A percentile compares a stretch with the other conserved stretches of the same genome.
These are phyloP conservation scores for Tolypocladium sp. DNA, from an alignment of 2,329 filamentous ascomycete genomes.

Conservation along the genomic window DNA sequence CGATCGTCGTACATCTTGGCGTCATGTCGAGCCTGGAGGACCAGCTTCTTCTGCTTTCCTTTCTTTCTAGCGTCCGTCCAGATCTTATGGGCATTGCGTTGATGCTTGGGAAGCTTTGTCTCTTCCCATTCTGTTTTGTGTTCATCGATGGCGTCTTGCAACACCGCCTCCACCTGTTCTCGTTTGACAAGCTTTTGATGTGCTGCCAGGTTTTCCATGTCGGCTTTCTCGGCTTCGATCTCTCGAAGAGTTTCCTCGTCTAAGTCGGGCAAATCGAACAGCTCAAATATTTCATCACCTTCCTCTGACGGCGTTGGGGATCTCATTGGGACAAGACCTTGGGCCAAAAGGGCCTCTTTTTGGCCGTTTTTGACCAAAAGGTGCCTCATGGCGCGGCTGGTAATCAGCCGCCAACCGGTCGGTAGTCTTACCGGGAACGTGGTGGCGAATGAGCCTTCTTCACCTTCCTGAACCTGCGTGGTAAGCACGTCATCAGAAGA, in stretches of 20 bases:
- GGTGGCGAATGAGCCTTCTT: conserved; percentile 16
- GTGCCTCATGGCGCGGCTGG: conserved; percentile 29
- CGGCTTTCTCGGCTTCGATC: conserved; percentile 38
- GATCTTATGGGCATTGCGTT: conserved; percentile 46
- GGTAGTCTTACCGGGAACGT: conserved; percentile 20
- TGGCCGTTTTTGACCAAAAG: conserved; percentile 23
- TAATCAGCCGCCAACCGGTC: conserved; percentile 33
- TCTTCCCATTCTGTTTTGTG: conserved; percentile 47
- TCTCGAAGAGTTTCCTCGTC: conserved; percentile 53
- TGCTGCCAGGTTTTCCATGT: conserved; percentile 9
- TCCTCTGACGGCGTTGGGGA: conserved; percentile 11
- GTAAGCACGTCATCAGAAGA: conserved; percentile 12
- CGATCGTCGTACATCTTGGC: conserved; percentile 37
- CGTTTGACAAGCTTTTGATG: conserved; percentile 20
- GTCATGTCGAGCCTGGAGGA: conserved; percentile 31
- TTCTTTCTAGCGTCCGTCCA: conserved; percentile 50
- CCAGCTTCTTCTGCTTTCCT: conserved; percentile 24
- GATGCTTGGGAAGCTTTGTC: conserved; percentile 45
- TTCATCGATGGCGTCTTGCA: conserved; percentile 44
- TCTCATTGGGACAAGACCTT: conserved; percentile 5
- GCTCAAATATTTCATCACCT: conserved; percentile 34
- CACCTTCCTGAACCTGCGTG: conserved; percentile 10
- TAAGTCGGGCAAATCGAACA: conserved; percentile 18
- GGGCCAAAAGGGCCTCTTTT: conserved; percentile 5
- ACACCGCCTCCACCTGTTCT: conserved; percentile 38